Conservation (phyloP, 305 asterid species). For the Fraxinus sp. region DNA sequence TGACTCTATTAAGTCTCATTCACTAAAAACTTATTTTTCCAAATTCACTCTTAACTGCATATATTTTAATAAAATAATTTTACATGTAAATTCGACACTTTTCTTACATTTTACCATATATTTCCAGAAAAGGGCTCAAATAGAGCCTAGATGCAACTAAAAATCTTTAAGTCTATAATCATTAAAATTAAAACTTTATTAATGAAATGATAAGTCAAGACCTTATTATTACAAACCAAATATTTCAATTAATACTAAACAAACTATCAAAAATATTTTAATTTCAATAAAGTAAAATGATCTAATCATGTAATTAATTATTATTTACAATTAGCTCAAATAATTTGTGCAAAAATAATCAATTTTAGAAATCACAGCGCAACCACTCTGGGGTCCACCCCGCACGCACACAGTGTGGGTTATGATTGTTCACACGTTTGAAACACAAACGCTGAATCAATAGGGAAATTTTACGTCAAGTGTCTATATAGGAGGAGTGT, state of each 20-base stretch:
- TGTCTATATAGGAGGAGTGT: constrained; percentile 39
- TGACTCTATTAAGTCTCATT: not conserved
- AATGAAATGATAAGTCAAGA: not conserved
- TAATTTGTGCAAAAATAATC: not conserved
- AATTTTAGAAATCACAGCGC: constrained; percentile 27
- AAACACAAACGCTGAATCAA: constrained; percentile 27
- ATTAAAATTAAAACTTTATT: not conserved
- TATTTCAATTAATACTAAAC: not conserved
- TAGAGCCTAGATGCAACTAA: not conserved
- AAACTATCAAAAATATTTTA: not conserved
- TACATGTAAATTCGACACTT: too few relatives aligned
- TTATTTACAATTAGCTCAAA: not conserved
- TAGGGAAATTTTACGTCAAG: not conserved
- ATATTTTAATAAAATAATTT: too few relatives aligned
- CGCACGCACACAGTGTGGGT: constrained; percentile 43
- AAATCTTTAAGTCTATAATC: not conserved
- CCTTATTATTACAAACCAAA: not conserved
- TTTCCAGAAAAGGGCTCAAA: not conserved
- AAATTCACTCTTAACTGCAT: too few relatives aligned
- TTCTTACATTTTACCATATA: not conserved
- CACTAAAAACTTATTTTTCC: not conserved
- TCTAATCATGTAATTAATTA: not conserved
- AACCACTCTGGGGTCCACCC: constrained; percentile 35
- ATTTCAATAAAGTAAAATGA: not conserved
- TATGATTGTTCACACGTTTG: constrained; percentile 60